Base-by-base conservation (phyloP, 768 basidiomycete species). In the Leccinum pellstonianum region DNA sequence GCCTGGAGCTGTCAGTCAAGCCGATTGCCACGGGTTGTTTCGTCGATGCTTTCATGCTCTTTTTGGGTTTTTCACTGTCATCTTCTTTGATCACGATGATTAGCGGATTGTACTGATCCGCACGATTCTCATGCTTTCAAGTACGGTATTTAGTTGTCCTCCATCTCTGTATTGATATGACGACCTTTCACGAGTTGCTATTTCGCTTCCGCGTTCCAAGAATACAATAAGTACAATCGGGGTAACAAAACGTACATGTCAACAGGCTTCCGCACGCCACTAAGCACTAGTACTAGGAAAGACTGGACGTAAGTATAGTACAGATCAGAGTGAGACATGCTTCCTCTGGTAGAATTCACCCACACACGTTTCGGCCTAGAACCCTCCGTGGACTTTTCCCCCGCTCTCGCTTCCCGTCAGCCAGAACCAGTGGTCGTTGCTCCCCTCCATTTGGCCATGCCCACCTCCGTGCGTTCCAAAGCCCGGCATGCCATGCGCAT, bases 371-470 rank as follows among this genome's bases (percentile, higher is more conserved):
- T 23, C 33, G 9, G 29, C 15, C 55, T 29, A 69, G 25, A 56
- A 57, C 17, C 49, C 25, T 4, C 33, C 23, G 14, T 55, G 35
- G 23, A 15, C 38, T 25, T 21, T 61, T 10, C 60, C 52, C 2
- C 63, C 62, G 15, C 61, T 64, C 12, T 58, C 60, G 19, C 64
- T 63, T 2, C 52, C 52, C 2, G 58, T 43, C 11, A 69, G 49
- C 68, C 68, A 69, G 43, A 69, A 69, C 68, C 68, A 69, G 21
- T 69, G 68, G 29, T 68, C 55, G n/a, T 63, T 63, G 2, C 49
- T 52, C 1, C 19, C 33, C 41, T 69, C 66, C 17, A 69, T 33
- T n/a, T 69, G 68, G 10, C 49, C 25, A 21, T 56, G 58, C 9
- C 67, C 67, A 46, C 61, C 68, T 1, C 68, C 61, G 21, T 60